phyloP scores from a whole-genome alignment of 331 rosid species.

The Malus hybrid region DNA sequence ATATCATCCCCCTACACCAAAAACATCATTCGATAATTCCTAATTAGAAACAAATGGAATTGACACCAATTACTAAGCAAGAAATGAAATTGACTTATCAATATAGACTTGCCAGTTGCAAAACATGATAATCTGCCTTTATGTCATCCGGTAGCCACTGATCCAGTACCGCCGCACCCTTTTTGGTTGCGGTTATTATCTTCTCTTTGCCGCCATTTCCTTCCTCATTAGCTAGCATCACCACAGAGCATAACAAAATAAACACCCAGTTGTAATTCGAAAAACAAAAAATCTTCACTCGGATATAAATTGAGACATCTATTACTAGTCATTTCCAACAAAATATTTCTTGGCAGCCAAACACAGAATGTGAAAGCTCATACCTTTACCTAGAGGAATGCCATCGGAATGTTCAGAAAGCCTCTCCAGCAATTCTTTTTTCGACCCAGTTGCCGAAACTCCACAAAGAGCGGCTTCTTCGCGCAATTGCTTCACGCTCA shows the following conservation, averaged over 20 bases:
- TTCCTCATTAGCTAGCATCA: slow-evolving; percentile 31
- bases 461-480: slow-evolving; percentile 35
- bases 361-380: neutral
- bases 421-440: slow-evolving; percentile 32
- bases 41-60: slow-evolving; percentile 9
- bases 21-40: neutral
- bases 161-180: slow-evolving; percentile 89
- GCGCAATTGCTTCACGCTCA: slow-evolving; percentile 35
- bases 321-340: neutral
- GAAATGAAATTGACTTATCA: neutral
- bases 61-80: neutral
- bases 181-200: slow-evolving; percentile 72
- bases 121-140: slow-evolving; percentile 64
- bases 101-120: slow-evolving; percentile 50
- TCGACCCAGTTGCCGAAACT: slow-evolving; percentile 27
- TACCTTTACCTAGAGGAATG: slow-evolving; percentile 21
- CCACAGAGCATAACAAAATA: neutral
- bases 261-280: neutral
- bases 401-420: slow-evolving; percentile 24
- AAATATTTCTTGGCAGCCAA: slow-evolving; percentile 9
- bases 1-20: slow-evolving; percentile 59
- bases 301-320: neutral
- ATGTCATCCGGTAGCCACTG: slow-evolving; percentile 79
- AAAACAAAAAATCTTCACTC: no score
- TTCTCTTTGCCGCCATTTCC: slow-evolving; percentile 36